A percentile compares a stretch with the other conserved stretches of the same genome.
phyloP scores from a whole-genome alignment of 495 filamentous ascomycete species.

The Hypoxylon trugodes region DNA sequence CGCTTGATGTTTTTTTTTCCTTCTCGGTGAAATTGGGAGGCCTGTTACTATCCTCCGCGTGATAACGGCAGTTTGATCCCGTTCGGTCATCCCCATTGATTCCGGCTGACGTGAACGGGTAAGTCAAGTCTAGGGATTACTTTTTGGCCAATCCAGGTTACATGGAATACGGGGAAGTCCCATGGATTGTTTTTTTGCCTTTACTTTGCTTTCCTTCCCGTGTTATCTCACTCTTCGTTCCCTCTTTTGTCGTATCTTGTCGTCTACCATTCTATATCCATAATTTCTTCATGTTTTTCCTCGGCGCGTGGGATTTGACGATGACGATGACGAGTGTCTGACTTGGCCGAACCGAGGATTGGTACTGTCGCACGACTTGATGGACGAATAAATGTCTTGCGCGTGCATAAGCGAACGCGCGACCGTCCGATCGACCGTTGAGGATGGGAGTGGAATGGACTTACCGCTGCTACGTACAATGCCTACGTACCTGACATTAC shows the following conservation, averaged over 20 bases:
- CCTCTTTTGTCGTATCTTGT: neutral
- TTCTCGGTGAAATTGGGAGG: neutral
- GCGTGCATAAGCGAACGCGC: neutral
- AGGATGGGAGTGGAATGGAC: too few species aligned
- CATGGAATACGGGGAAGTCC: too few species aligned
- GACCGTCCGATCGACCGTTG: too few species aligned
- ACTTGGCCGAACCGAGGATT: conserved; percentile 11
- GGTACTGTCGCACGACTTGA: conserved; percentile 22
- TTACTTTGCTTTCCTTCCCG: too few species aligned
- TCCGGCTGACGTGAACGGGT: conserved; percentile 5
- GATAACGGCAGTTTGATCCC: neutral
- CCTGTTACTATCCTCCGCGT: neutral
- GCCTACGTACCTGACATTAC: too few species aligned
- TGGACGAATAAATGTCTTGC: too few species aligned
- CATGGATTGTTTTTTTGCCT: too few species aligned
- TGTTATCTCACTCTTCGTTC: too few species aligned
- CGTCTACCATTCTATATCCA: neutral
- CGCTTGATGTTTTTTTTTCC: neutral
- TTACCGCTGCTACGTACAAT: too few species aligned
- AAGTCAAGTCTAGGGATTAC: conserved; percentile 4
- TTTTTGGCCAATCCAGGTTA: too few species aligned
- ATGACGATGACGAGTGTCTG: conserved; percentile 5
- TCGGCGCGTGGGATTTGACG: too few species aligned
- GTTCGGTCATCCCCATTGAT: neutral
- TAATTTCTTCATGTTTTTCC: neutral